These are phyloP conservation scores for Fusarium guadeloupense DNA, from an alignment of 2,329 filamentous ascomycete genomes.

Conservation along the genomic window DNA sequence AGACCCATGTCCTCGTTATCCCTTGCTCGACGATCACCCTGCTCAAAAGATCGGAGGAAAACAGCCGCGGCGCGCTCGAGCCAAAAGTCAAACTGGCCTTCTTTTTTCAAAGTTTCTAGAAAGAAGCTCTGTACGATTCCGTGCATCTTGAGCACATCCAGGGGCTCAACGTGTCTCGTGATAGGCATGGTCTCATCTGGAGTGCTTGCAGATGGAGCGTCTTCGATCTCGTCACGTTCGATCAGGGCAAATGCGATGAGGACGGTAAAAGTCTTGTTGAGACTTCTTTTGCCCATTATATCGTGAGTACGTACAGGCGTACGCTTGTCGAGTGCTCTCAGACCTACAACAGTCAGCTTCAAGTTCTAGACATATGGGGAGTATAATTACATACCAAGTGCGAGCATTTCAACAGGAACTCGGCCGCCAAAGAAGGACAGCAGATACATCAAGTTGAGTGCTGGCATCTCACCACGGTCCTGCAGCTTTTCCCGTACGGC, in stretches of 20 bases:
- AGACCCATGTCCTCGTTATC: conserved; percentile 31
- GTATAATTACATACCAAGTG: conserved; percentile 25
- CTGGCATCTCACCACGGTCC: conserved; percentile 37
- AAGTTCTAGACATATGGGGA: neutral
- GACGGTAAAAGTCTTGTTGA: conserved; percentile 40
- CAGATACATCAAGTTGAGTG: conserved; percentile 40
- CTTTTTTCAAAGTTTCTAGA: conserved; percentile 30
- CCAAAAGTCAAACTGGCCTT: conserved; percentile 36
- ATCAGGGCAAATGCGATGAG: conserved; percentile 41
- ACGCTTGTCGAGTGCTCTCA: conserved; percentile 37
- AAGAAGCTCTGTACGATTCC: conserved; percentile 39
- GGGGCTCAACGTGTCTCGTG: conserved; percentile 17
- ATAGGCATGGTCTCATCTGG: conserved; percentile 15
- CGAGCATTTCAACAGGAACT: conserved; percentile 39
- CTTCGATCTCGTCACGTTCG: conserved; percentile 40
- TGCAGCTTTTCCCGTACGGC: conserved; percentile 35
- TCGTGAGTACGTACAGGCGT: conserved; percentile 35
- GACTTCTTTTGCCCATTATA: conserved; percentile 32
- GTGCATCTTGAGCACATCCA: conserved; percentile 40
- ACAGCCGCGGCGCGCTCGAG: conserved; percentile 38
- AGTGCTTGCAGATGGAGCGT: conserved; percentile 26
- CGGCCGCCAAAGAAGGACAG: conserved; percentile 37
- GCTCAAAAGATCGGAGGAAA: conserved; percentile 37
- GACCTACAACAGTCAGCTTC: conserved; percentile 13
- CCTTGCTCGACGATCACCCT: conserved; percentile 24